Evolutionary conservation across 2,329 filamentous ascomycete species (phyloP), one percentile per base, ranked within the genome.

Genomic region (Cryphonectria nitschkei): DNA sequence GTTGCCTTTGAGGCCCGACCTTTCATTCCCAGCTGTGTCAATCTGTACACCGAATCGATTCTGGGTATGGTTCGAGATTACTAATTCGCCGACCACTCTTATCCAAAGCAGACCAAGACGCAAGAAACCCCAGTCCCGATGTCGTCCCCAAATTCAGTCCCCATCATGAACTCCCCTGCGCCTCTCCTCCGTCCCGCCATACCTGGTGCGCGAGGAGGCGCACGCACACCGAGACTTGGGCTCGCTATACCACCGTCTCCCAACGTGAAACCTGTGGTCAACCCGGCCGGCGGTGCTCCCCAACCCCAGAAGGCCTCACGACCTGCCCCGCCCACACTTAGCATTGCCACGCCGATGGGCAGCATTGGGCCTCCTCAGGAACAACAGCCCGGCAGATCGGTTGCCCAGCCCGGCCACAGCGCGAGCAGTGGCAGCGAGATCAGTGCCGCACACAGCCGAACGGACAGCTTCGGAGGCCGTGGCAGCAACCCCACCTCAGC

Each of bases 221-320:
- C 86, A 72, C 87, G 92, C 74, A 86, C 92, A 68, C 94, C 94
- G 39, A 90, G 92, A 76, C 87, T 98, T 71, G 95, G 94, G 61
- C 88, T 98, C 70, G 93, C 95, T 62, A 98, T 98, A 71, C 95
- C 95, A 52, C 90, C 93, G 0, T 97, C 94, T 50, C 93, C 94
- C 65, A 95, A 90, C 82, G 91, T 86, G 73, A 93, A 95, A 80
- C 90, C 95, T 1, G 89, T 96, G 67, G 88, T 87, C 75, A 86
- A 84, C 75, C 81, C 85, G 77, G 56, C 54, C 6, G 82, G 64
- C 43, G 68, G 65, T 6, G 61, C 60, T 39, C 52, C 60, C 32
- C 71, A 70, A 58, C 64, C 81, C 71, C 77, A 78, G 75, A 77
- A 79, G 74, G 80, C 79, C 65, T 80, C 82, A 39, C 86, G 90